Evolutionary conservation across 169 alveolate species (phyloP).

Genomic region (Besnoitia besnoiti): DNA sequence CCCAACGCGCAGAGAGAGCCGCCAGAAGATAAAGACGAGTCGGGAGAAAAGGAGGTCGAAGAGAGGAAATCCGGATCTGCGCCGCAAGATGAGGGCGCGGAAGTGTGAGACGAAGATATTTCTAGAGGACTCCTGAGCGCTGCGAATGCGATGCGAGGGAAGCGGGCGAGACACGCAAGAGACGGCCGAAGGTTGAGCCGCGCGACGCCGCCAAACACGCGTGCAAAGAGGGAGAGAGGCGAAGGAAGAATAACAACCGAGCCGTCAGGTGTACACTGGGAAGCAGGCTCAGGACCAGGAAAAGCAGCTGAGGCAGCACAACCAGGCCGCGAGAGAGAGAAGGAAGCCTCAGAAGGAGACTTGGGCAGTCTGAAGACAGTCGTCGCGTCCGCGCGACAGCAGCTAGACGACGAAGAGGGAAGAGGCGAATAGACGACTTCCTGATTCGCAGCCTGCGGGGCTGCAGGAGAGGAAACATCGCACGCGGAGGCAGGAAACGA

Average conservation of each 20-base stretch:
- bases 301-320: not conserved
- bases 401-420: not conserved
- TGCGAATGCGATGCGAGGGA: not conserved
- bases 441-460: too few relatives aligned
- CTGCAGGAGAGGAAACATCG: not conserved
- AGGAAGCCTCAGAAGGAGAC: not conserved
- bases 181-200: constrained; percentile 1
- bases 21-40: not conserved
- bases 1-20: not conserved
- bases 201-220: not conserved
- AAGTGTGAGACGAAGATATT: not conserved
- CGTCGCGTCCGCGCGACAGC: not conserved
- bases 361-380: not conserved
- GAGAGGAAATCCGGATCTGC: not conserved
- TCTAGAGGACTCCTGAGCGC: not conserved
- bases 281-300: not conserved
- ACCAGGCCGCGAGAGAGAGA: not conserved
- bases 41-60: not conserved
- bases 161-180: not conserved
- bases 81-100: not conserved
- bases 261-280: too few relatives aligned
- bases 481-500: not conserved
- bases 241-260: too few relatives aligned
- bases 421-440: too few relatives aligned
- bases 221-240: not conserved